Base-by-base conservation (phyloP, 2,329 filamentous ascomycete genomes). In the Rasamsonia emersonii region DNA sequence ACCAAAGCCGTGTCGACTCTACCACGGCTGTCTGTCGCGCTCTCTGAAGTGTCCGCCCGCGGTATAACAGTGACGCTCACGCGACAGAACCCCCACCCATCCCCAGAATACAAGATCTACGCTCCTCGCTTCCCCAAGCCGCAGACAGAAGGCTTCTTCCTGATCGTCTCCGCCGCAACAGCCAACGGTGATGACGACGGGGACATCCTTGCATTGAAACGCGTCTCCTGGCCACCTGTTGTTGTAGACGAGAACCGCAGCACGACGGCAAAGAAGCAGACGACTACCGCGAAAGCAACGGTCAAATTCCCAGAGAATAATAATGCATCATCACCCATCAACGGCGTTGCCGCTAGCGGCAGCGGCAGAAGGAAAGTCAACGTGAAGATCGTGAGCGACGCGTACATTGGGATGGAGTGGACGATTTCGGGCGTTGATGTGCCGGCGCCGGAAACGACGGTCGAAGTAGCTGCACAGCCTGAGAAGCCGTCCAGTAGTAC, bases 101-200 rank as follows among this genome's bases (percentile, higher is more conserved):
- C 81, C 50, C 64, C 69, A 6, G 82, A 86, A 2, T 78, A 75
- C 29, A 75, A 81, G 39, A 82, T 95, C 52, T 94, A 80, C 47
- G 86, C 91, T 0, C 89, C 93, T 3, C 73, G 75, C 14, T 96
- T 93, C 61, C 89, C 89, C 1, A 98, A 98, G 60, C 78, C 86
- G 10, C 91, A 98, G 59, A 91, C 78, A 0, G 91, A 98, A 51
- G 88, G 88, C 0, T 96, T 80, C 73, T 96, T 98, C 57, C 75
- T 91, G 9, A 53, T 96, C 14, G 71, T 93, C 0, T 79, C 77
- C 5, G 47, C 44, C 19, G 41, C 50, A 21, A 42, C 44, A 4
- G 31, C 50, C 1, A 49, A 51, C 29, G 47, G 73, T 2, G 65
- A 64, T 1, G 71, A 62, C 5, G 71, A 62, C 5, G 85, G 89